A percentile compares a stretch with the other conserved stretches of the same genome.
phyloP scores from a whole-genome alignment of 2,329 filamentous ascomycete species.

The Colletotrichum orchidophilum region DNA sequence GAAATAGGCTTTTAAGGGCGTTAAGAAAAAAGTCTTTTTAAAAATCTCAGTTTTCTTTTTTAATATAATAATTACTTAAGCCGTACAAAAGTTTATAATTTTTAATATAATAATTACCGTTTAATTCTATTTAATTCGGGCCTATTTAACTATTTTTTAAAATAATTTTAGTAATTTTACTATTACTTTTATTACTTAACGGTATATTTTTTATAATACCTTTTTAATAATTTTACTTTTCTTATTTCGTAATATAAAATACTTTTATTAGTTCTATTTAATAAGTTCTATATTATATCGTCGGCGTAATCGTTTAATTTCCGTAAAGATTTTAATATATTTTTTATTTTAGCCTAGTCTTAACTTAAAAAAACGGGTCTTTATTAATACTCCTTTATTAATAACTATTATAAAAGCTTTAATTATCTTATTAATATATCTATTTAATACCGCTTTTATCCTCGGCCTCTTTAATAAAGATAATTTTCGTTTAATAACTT shows the following conservation, averaged over 20 bases:
- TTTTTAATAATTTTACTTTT: conserved; percentile 1
- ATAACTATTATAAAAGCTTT: neutral
- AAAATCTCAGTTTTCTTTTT: neutral
- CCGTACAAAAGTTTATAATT: neutral
- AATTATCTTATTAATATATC: neutral
- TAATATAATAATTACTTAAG: neutral
- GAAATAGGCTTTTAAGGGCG: neutral
- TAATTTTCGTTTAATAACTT: neutral
- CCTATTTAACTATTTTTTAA: neutral
- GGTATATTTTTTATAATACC: neutral
- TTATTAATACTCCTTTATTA: neutral
- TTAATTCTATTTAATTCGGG: neutral
- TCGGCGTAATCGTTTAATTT: neutral
- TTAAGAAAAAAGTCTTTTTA: neutral
- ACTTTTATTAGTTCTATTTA: neutral
- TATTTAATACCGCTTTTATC: neutral
- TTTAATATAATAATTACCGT: neutral
- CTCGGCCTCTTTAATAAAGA: neutral
- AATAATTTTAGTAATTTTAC: neutral
- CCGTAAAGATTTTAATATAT: neutral
- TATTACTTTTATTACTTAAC: neutral
- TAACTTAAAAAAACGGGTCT: neutral
- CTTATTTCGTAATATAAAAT: neutral
- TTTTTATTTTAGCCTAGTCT: neutral
- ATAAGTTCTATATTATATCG: neutral